Base-by-base conservation (phyloP, 345 rosid genomes). In the Populus euphratica region DNA sequence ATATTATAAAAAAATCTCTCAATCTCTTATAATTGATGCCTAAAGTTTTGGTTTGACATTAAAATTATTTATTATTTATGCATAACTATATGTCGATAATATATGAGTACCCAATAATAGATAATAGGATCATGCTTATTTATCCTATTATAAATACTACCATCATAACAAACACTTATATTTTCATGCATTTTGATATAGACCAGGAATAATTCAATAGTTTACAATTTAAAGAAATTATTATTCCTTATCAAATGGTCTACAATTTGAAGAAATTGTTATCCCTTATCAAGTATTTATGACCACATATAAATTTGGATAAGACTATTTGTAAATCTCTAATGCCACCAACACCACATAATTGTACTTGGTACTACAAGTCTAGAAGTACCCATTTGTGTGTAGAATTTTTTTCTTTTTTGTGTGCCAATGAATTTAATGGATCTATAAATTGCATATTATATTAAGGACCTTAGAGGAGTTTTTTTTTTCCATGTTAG, bases 11-110 rank as follows among this genome's bases (percentile, higher is more conserved):
- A 56, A 21, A 23, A 56, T 21, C 62, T n/a, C 62, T 56, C 62
- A 23, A 56, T 56, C 3, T 56, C 20, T 21, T 25, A 10, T 56
- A 56, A 56, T 21, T 56, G 62, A 56, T 25, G 62, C 62, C 62
- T 56, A 17, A 17, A 54, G 4, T 73, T 8, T 74, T 74, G 69
- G 56, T 63, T 63, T 43, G 56, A 14, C 27, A 56, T 63, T 36
- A 20, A 74, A 27, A 31, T 44, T 41, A 36, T 17, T 31, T 66
- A 5, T 23, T 43, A 43, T 43, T 69, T 47, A 12, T 49, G 36
- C 50, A 49, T 10, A 75, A 33, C 27, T 66, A 67, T 13, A 33
- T 49, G 78, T 64, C 50, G 50, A 75, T 72, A 67, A 64, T 14
- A 66, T 66, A 50, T 5, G 77, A 70, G 62, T 62, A 20, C 13